Base-by-base conservation (phyloP, 1,284 basidiomycete species). In the Moniliophthora roreri region DNA sequence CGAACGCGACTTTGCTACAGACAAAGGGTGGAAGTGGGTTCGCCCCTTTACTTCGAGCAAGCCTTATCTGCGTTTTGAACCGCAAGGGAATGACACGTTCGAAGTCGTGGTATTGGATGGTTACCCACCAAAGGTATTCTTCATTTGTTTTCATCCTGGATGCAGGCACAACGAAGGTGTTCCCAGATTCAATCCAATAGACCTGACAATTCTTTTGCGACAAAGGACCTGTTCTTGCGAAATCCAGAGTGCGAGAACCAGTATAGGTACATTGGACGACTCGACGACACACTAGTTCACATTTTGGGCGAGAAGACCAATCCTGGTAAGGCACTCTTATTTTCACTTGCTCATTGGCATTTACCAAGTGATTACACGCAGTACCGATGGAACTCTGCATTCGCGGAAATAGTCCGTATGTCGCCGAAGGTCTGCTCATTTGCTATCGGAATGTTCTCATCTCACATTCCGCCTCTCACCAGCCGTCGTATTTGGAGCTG, bases 11-110 rank as follows among this genome's bases (percentile, higher is more conserved):
- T 84, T 79, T 56, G 64, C 61, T 1, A 66, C 55, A 4, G 85
- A 87, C 69, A 80, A 80, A 58, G 75, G 66, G 18, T 87, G 85
- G 84, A 82, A 81, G 60, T 85, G 78, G 72, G 66, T 84, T 62
- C 62, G 79, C 53, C 58, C 72, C 1, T 56, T 57, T 39, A 53
- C 61, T 1, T 38, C 62, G 10, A 63, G 57, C 32, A 60, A 63
- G 7, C 62, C 75, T 40, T 82, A 76, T 64, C 58, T 81, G 48
- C 67, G 69, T 36, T 73, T 82, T 52, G 76, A 77, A 50, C 69
- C 73, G 10, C 70, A 68, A 37, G 78, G 74, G 0, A 67, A 68
- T 11, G 70, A 69, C 37, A 76, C 75, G 0, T 81, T 71, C 58
- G 84, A 87, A 61, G 68, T 82, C 3, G 73, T 81, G 34, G 73